Conservation (phyloP, 2,329 filamentous ascomycete genomes). For the Domatiomyces globalis region DNA sequence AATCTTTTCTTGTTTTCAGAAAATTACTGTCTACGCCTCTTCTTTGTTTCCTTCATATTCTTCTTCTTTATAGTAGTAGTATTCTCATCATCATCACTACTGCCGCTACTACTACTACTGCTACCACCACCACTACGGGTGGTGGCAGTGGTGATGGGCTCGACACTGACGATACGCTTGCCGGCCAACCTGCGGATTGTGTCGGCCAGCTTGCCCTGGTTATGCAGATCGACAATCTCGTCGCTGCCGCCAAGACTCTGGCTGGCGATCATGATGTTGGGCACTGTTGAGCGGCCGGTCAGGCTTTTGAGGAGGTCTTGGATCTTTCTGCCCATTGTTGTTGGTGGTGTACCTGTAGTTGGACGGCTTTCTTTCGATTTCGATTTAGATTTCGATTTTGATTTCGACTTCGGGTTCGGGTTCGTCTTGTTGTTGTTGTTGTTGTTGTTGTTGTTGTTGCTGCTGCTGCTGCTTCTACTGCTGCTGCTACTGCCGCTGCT, state of each 20-base stretch:
- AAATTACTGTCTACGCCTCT: no score
- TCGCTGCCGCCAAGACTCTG: constrained; percentile 83
- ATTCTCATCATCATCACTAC: no score
- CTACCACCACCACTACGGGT: constrained; percentile 14
- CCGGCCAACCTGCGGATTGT: constrained; percentile 63
- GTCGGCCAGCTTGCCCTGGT: constrained; percentile 49
- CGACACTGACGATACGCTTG: constrained; percentile 39
- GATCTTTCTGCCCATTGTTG: constrained; percentile 52
- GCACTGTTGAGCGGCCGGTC: constrained; percentile 74
- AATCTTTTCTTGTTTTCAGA: no score
- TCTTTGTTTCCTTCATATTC: no score
- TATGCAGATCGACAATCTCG: constrained; percentile 61
- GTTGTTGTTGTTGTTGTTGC: background rate
- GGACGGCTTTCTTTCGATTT: background rate
- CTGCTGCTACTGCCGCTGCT: no score
- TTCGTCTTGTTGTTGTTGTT: background rate
- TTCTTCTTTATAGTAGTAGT: background rate
- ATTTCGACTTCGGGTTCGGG: background rate
- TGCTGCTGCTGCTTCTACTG: no score
- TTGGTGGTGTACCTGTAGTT: constrained; percentile 1
- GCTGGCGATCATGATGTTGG: constrained; percentile 79
- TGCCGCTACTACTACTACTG: constrained; percentile 6
- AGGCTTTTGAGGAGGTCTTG: constrained; percentile 57
- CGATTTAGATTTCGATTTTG: background rate
- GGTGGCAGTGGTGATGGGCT: constrained; percentile 7